These are phyloP conservation scores for Coemansia guatemalensis DNA, from an alignment of 192 early-diverging fungal genomes.

Conservation along the genomic window DNA sequence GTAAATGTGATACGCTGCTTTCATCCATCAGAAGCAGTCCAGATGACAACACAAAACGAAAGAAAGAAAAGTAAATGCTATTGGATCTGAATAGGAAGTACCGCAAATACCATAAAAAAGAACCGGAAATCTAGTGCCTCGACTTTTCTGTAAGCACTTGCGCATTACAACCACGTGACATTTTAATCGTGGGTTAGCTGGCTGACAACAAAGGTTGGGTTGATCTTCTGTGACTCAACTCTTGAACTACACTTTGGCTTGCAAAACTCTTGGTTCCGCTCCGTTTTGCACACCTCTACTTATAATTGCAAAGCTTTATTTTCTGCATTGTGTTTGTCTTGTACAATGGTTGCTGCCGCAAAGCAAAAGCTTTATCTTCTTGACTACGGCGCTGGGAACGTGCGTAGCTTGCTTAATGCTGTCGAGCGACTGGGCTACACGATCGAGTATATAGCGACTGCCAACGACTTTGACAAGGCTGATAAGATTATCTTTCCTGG, in stretches of 20 bases:
- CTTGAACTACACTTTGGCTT: background rate
- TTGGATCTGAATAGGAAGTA: no score
- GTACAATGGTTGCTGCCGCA: slow-evolving; percentile 2
- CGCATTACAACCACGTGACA: no score
- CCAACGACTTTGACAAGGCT: slow-evolving; percentile 84
- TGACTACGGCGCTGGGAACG: slow-evolving; percentile 99
- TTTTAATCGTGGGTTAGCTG: no score
- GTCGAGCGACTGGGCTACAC: slow-evolving; percentile 86
- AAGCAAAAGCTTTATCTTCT: slow-evolving; percentile 68
- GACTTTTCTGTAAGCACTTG: no score
- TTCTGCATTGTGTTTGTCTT: background rate
- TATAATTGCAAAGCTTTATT: background rate
- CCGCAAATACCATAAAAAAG: no score
- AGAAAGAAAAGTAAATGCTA: no score
- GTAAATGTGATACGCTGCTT: no score
- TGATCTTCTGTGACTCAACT: background rate
- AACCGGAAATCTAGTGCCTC: no score
- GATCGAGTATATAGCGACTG: slow-evolving; percentile 71
- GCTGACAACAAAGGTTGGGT: no score
- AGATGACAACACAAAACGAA: no score
- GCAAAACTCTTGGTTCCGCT: background rate
- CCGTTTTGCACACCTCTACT: background rate
- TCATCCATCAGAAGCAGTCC: no score
- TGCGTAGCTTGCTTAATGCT: slow-evolving; percentile 94
- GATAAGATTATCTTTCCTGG: slow-evolving; percentile 99